Base-by-base conservation (phyloP, 257 asterid species). In the Schizonepeta tenuifolia region DNA sequence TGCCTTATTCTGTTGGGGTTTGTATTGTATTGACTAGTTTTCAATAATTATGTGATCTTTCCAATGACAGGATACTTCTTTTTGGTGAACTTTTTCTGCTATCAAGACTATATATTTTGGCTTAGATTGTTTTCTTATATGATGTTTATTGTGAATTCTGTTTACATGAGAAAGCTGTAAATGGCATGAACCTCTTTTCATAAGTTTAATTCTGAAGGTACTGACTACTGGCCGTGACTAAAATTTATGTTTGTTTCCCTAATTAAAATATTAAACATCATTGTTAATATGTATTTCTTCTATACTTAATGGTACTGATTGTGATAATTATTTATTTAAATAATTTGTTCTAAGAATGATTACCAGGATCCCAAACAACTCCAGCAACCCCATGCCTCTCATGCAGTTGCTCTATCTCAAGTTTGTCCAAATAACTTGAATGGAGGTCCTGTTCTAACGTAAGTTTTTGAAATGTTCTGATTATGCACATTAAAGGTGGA, bases 341-440 rank as follows among this genome's bases (percentile, higher is more conserved):
- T 65, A 63, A 58, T 84, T 56, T 70, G 74, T 69, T 71, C 69
- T 71, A 75, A 66, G 83, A 81, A 72, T 81, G 88, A 83, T 81
- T 65, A 75, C 65, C 91, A 90, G 88, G 99, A 95, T 47, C 88
- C 88, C 13, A 90, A 83, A 79, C 99, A 84, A 73, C 81, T 88
- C 81, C 89, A 78, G 87, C 94, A 81, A 70, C 92, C 96, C 81
- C 99, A 92, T 71, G 77, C 85, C 73, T 95, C 99, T 74, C 99
- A 95, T 76, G 60, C 85, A 70, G 53, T 75, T 78, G 94, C 96
- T 69, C 90, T 95, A 54, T 82, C 96, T 76, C 96, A 88, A 89
- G 86, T 75, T 72, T 83, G 79, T 78, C 97, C 96, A 47, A 92
- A 85, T 82, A 89, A 92, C 85, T 82, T 86, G 72, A 88, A 67